Percentiles rank a stretch among this genome's conserved stretches.
Conservation (phyloP, 106 monocot genomes). For the Amphibolis antarctica region DNA sequence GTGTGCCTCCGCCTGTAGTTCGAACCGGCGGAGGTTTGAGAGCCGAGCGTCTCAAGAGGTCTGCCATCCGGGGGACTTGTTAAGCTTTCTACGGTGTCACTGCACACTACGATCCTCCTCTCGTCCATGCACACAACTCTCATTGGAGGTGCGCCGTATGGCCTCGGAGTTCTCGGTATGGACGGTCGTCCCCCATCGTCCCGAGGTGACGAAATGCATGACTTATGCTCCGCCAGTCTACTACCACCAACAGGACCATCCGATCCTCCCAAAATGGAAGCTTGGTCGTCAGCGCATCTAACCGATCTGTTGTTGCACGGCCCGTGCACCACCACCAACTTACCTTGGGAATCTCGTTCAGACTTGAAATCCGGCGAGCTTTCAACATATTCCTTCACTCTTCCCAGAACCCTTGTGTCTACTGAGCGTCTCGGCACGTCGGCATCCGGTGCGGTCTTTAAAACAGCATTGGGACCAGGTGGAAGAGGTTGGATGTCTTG, state of each 20-base stretch:
- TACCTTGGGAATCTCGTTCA: neutral
- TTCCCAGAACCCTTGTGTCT: conserved; percentile 3
- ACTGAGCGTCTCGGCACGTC: neutral
- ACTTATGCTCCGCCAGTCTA: neutral
- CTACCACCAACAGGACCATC: neutral
- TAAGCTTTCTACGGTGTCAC: neutral
- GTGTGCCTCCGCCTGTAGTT: too few species aligned
- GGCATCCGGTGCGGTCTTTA: neutral
- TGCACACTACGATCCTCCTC: neutral
- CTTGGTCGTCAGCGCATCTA: neutral
- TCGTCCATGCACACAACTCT: conserved; percentile 5
- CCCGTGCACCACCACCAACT: neutral
- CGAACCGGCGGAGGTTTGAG: too few species aligned
- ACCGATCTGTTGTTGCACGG: neutral
- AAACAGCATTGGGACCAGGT: neutral
- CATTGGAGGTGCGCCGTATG: neutral
- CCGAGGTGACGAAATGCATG: neutral
- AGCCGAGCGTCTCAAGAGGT: too few species aligned
- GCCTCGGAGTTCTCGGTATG: neutral
- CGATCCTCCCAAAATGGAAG: neutral
- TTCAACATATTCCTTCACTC: neutral
- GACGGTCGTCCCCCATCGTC: neutral
- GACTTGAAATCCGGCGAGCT: neutral
- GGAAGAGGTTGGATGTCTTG: conserved; percentile 23
- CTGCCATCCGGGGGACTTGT: too few species aligned